Percentiles rank a stretch among this genome's conserved stretches.
Evolutionary conservation across 139 green algal species (phyloP).

Genomic region (Chlorella sorokiniana): DNA sequence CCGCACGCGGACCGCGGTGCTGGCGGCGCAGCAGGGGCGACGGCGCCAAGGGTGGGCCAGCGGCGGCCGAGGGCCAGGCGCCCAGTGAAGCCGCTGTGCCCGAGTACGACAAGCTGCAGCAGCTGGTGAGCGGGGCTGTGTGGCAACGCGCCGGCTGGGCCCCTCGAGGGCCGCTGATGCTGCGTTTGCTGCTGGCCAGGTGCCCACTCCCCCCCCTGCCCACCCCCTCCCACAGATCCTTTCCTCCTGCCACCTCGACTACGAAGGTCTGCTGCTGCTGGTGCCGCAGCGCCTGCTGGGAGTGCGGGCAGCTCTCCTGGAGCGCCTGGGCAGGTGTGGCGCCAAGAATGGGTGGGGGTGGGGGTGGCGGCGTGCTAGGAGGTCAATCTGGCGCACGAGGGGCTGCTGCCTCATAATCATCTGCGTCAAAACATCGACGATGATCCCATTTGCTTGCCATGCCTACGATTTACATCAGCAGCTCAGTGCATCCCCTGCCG

Average conservation of each 20-base stretch:
- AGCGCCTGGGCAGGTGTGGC: conserved; percentile 61
- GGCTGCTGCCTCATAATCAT: no score
- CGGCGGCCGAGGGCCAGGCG: not conserved
- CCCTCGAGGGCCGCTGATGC: not conserved
- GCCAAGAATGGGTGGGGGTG: not conserved
- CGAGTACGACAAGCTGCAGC: conserved; percentile 35
- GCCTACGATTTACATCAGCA: no score
- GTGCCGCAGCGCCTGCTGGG: conserved; percentile 69
- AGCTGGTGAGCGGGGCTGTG: conserved; percentile 18
- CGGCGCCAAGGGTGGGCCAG: not conserved
- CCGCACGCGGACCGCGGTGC: not conserved
- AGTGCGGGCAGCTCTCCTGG: conserved; percentile 80
- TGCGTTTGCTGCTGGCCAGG: not conserved
- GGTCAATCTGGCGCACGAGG: not conserved
- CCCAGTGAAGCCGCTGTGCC: not conserved
- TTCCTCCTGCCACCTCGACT: conserved; percentile 60
- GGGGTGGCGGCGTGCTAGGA: not conserved
- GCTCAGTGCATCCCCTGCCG: no score
- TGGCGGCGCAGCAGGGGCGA: not conserved
- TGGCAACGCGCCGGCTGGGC: no score
- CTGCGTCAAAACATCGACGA: no score
- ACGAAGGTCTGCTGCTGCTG: conserved; percentile 67
- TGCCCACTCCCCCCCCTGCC: conserved; percentile 3
- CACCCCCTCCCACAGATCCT: not conserved
- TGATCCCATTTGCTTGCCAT: no score